Base-by-base conservation (phyloP, 768 basidiomycete genomes). In the Agrocybe praecox region DNA sequence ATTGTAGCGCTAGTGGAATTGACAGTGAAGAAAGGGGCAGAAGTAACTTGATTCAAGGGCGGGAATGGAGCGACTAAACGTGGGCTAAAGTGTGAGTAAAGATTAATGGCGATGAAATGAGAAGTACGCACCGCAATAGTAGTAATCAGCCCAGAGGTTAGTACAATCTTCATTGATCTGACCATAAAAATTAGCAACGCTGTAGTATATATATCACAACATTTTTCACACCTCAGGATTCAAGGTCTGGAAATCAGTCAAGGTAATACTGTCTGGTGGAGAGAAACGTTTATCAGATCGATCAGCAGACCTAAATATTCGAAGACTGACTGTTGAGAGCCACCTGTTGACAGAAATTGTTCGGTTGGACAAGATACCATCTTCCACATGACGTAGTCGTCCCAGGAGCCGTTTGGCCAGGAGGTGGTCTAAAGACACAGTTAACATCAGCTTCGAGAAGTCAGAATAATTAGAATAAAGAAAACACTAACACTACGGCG, bases 101-200 rank as follows among this genome's bases (percentile, higher is more conserved):
- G 9, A 5, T 9, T 29, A 9, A 29, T 29, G 26, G 4, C 9
- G 5, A 29, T 9, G 9, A 29, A 29, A 4, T 5, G 5, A 29
- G 9, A 9, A 29, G 4, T 4, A 29, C 26, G 26, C 4, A 29
- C 26, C 26, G 51, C 67, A 67, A 36, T 67, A 67, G 49, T 68
- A 62, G 46, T 62, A 65, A 8, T 43, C 52, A 2, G 55, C 48
- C 64, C 61, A 65, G 17, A 69, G 49, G 48, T 69, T 67, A 24
- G 67, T 67, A 48, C 67, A 68, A 29, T 68, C 64, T 12, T 51
- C 55, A 34, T 64, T 49, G 42, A 68, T 59, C 59, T 67, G 59
- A 62, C n/a, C 9, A 44, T 12, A 2, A 14, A 8, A 53, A 21
- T n/a, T n/a, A 2, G 33, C 44, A 18, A 43, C 45, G 15, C 26